Evolutionary conservation across 208 protist species (phyloP).

Genomic region (Acanthamoeba lenticulata): DNA sequence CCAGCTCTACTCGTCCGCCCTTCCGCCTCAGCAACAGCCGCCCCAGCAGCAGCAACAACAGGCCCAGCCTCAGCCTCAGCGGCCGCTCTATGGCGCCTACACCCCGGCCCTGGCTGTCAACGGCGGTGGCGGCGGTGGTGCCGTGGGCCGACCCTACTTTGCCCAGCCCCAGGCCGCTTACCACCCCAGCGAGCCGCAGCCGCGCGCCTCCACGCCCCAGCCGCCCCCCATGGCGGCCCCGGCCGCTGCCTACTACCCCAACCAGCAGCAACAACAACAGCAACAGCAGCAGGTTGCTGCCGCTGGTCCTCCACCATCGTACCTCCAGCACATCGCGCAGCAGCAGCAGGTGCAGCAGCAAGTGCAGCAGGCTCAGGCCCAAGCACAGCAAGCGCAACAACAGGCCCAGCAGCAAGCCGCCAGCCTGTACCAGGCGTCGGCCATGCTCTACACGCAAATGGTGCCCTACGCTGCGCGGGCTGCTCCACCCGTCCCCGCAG

Average conservation of each 20-base stretch:
- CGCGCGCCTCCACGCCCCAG: background rate
- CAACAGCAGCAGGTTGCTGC: background rate
- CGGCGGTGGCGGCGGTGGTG: background rate
- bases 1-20: background rate
- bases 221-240: background rate
- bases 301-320: slow-evolving; percentile 5
- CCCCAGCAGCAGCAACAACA: background rate
- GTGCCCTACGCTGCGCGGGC: background rate
- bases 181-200: background rate
- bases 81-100: background rate
- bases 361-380: background rate
- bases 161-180: slow-evolving; percentile 10
- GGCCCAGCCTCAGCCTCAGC: background rate
- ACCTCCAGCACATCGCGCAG: slow-evolving; percentile 32
- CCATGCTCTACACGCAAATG: slow-evolving; percentile 30
- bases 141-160: background rate
- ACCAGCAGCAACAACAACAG: background rate
- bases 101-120: background rate
- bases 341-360: slow-evolving; percentile 33
- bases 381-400: background rate
- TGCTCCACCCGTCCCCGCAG: background rate
- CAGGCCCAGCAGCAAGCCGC: background rate
- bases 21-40: background rate
- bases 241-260: background rate
- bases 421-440: background rate